Base-by-base conservation (phyloP, 768 basidiomycete species). In the Vishniacozyma victoriae region DNA sequence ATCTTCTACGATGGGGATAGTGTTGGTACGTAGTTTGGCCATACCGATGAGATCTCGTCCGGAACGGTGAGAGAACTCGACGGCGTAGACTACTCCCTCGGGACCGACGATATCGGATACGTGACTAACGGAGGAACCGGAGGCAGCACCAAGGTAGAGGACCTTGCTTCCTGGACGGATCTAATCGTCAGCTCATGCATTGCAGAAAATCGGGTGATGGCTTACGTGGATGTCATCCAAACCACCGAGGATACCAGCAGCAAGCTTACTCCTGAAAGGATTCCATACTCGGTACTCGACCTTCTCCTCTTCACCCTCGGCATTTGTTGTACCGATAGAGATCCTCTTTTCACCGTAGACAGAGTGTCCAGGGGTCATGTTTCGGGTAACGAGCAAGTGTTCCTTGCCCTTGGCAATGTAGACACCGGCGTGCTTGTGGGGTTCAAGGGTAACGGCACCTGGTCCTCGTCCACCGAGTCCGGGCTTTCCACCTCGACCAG, bases 261-360 rank as follows among this genome's bases (percentile, higher is more conserved):
- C 95, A 59, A 99, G 73, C 78, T 97, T 99, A 69, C 80, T 83
- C 59, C 95, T 80, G 82, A 99, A 99, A 39, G 95, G 95, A 76
- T 99, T 99, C 95, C 95, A 99, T 24, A 99, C 95, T 46, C 95
- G 80, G 75, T 96, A 99, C 75, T 99, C 95, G 57, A 82, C 78
- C 76, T 99, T 99, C 50, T 84, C 86, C 58, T 74, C 74, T 41
- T 70, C 69, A 29, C 61, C 71, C 60, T 65, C 82, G 16, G 75
- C 76, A 41, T 72, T 71, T 22, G 62, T 61, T 11, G 68, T 61
- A 12, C 78, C 88, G 64, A 96, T 80, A 14, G 84, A 82, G 73
- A 96, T 90, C 69, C 93, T 80, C 77, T 99, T 99, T 75, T 99
- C 95, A 52, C 95, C 95, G 72, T 99, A 99, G 9, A 99, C 93